phyloP scores from a whole-genome alignment of 176 grass and related monocot species.

The Musa acuminata region DNA sequence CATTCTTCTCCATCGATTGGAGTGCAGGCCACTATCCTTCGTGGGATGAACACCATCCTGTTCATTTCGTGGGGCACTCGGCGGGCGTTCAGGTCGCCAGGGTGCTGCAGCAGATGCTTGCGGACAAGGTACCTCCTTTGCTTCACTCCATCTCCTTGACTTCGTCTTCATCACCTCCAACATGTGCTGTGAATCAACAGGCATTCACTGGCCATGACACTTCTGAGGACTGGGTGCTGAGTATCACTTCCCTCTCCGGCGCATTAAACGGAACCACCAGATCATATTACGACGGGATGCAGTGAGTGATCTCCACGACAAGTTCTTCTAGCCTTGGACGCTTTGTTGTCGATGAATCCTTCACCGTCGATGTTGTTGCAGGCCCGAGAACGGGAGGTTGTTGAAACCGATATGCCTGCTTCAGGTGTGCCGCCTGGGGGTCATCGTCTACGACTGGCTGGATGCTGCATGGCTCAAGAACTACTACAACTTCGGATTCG shows the following conservation, averaged over 20 bases:
- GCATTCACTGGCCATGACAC: constrained; percentile 79
- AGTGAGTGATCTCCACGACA: constrained; percentile 30
- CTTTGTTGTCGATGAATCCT: neutral
- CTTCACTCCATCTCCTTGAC: constrained; percentile 10
- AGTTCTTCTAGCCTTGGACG: neutral
- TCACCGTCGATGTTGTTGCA: constrained; percentile 24
- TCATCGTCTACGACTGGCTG: constrained; percentile 80
- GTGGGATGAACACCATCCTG: constrained; percentile 72
- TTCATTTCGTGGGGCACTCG: constrained; percentile 91
- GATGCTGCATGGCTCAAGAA: constrained; percentile 83
- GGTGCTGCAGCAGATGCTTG: constrained; percentile 84
- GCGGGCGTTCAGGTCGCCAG: constrained; percentile 78
- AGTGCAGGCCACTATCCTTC: constrained; percentile 64
- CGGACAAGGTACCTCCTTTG: constrained; percentile 50
- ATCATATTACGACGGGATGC: constrained; percentile 89
- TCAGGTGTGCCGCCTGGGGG: constrained; percentile 70
- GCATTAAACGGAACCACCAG: constrained; percentile 88
- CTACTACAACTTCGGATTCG: constrained; percentile 96
- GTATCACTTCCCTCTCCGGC: constrained; percentile 83
- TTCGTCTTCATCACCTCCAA: neutral
- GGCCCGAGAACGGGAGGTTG: constrained; percentile 61
- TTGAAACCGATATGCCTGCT: constrained; percentile 76
- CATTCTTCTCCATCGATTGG: constrained; percentile 17
- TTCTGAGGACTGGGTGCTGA: constrained; percentile 81
- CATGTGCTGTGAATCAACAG: constrained; percentile 27